Evolutionary conservation across 306 rosid genomes (phyloP).

Genomic region (Betula pendula): DNA sequence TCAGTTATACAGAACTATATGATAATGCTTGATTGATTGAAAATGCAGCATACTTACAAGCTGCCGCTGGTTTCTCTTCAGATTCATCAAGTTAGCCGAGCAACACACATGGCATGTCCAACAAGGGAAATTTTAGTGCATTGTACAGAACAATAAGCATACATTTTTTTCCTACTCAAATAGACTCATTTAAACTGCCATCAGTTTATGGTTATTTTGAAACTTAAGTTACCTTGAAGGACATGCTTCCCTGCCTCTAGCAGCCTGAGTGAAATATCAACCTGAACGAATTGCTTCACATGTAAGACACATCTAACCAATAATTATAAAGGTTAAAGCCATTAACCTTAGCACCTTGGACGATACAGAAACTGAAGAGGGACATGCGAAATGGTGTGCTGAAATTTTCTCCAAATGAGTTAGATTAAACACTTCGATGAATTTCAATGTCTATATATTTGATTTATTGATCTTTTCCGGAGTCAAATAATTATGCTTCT

Average conservation of each 20-base stretch:
- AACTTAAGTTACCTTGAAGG: conserved; percentile 68
- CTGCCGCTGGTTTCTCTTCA: conserved; percentile 95
- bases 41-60: conserved; percentile 57
- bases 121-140: conserved; percentile 36
- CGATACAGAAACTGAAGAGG: not conserved
- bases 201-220: not conserved
- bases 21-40: not conserved
- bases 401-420: conserved; percentile 5
- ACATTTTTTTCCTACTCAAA: conserved; percentile 3
- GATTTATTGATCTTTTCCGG: not conserved
- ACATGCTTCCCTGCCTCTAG: conserved; percentile 94
- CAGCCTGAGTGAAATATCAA: conserved; percentile 65
- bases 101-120: conserved; percentile 33
- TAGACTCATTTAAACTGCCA: not conserved
- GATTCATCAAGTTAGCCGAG: conserved; percentile 49
- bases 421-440: not conserved
- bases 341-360: not conserved
- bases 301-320: not conserved
- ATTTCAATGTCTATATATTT: conserved; percentile 11
- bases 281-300: conserved; percentile 48
- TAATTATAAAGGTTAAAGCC: not conserved
- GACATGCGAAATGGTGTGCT: not conserved
- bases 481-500: not conserved
- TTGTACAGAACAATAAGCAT: not conserved
- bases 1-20: conserved; percentile 11